Percentiles rank a stretch among this genome's conserved stretches.
Conservation (phyloP, 768 basidiomycete species). For the Boletus pseudopeckii region DNA sequence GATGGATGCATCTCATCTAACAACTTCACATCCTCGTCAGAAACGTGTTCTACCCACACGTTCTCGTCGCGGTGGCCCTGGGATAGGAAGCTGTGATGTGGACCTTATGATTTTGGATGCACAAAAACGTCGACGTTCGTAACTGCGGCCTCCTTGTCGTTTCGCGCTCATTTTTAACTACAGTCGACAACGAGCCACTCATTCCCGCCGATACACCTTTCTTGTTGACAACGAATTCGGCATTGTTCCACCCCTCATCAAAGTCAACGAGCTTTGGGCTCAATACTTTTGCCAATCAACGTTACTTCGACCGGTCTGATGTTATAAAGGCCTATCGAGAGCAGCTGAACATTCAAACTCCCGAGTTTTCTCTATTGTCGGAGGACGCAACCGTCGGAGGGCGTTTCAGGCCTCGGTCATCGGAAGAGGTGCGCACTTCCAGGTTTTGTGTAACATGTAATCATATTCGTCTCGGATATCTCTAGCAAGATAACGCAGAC, state of each 20-base stretch:
- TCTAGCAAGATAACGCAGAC: conserved; percentile 50
- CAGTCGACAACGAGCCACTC: conserved; percentile 70
- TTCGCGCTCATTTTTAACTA: conserved; percentile 17
- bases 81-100: conserved; percentile 73
- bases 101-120: conserved; percentile 85
- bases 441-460: neutral
- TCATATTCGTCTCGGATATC: conserved; percentile 4
- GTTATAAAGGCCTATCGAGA: conserved; percentile 68
- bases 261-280: conserved; percentile 38
- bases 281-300: conserved; percentile 60
- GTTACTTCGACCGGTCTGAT: conserved; percentile 76
- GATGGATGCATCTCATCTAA: conserved; percentile 35
- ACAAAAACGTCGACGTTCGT: conserved; percentile 71
- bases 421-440: conserved; percentile 60
- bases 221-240: conserved; percentile 69
- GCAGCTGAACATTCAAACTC: conserved; percentile 74
- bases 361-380: conserved; percentile 53
- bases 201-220: conserved; percentile 66
- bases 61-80: conserved; percentile 75
- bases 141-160: conserved; percentile 5
- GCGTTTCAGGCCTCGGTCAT: conserved; percentile 65
- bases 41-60: conserved; percentile 83
- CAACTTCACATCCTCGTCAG: conserved; percentile 46
- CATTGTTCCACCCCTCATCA: conserved; percentile 43
- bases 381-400: conserved; percentile 57